These are phyloP conservation scores for Omphalotus olearius DNA, from an alignment of 1,284 basidiomycete species.

Conservation along the genomic window DNA sequence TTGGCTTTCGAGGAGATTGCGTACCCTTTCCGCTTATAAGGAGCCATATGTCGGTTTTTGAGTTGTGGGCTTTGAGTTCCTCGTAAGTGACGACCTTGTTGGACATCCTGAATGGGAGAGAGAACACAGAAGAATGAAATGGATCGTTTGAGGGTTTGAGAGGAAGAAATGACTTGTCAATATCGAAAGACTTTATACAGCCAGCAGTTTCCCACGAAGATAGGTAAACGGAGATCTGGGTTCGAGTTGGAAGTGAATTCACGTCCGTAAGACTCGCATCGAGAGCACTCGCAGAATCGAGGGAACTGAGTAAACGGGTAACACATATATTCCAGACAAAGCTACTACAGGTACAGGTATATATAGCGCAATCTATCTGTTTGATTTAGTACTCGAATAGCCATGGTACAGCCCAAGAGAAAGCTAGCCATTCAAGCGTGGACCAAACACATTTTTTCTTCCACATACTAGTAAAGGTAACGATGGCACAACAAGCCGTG, in stretches of 20 bases:
- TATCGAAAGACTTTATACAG: conserved; percentile 19
- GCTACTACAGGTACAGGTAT: conserved; percentile 9
- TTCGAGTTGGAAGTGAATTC: background rate
- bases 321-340: conserved; percentile 5
- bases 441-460: conserved; percentile 54
- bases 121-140: conserved; percentile 20
- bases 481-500: conserved; percentile 64
- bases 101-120: conserved; percentile 20
- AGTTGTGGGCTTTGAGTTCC: conserved; percentile 71
- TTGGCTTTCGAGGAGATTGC: conserved; percentile 27
- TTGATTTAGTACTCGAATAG: conserved; percentile 70
- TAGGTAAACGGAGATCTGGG: background rate
- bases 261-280: background rate
- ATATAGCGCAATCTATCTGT: conserved; percentile 36
- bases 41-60: conserved; percentile 74
- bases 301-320: background rate
- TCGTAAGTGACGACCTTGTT: conserved; percentile 69
- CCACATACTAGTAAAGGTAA: conserved; percentile 68
- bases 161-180: conserved; percentile 7
- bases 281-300: background rate
- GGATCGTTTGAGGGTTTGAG: conserved; percentile 10
- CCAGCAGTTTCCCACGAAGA: conserved; percentile 21
- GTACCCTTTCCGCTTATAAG: conserved; percentile 82
- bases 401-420: conserved; percentile 37
- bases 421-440: conserved; percentile 63